phyloP scores from a whole-genome alignment of 805 yeast species.

The Komagataella kurtzmanii region DNA sequence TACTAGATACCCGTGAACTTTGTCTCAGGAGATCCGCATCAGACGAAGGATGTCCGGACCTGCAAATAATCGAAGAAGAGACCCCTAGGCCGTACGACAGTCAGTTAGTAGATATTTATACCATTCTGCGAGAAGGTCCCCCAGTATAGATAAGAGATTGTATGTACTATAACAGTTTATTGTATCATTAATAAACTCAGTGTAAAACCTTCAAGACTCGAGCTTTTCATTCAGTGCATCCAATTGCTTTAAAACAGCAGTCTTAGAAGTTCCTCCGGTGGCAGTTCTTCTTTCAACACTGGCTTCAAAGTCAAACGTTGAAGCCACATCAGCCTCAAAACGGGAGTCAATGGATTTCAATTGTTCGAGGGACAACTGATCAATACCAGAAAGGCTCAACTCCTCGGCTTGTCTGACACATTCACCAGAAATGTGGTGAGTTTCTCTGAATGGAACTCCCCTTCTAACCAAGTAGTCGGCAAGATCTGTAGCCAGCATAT shows the following conservation, averaged over 20 bases:
- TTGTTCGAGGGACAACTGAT: slow-evolving; percentile 65
- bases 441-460: slow-evolving; percentile 98
- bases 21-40: neutral
- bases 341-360: slow-evolving; percentile 69
- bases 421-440: slow-evolving; percentile 97
- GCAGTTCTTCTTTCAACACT: slow-evolving; percentile 96
- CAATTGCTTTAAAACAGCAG: slow-evolving; percentile 76
- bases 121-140: neutral
- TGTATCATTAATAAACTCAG: no score
- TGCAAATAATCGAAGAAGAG: neutral
- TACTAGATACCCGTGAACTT: neutral
- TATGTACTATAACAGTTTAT: neutral
- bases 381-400: slow-evolving; percentile 66
- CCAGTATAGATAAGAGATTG: neutral
- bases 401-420: slow-evolving; percentile 91
- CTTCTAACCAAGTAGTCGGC: slow-evolving; percentile 96
- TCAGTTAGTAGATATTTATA: neutral
- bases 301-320: slow-evolving; percentile 82
- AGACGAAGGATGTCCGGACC: neutral
- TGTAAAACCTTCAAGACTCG: neutral
- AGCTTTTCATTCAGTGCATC: slow-evolving; percentile 14
- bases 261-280: slow-evolving; percentile 92
- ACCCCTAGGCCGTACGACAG: neutral
- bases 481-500: slow-evolving; percentile 96
- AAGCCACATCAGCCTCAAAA: slow-evolving; percentile 68